Conservation (phyloP, 805 yeast species). For the Candida khao-thaluensis region DNA sequence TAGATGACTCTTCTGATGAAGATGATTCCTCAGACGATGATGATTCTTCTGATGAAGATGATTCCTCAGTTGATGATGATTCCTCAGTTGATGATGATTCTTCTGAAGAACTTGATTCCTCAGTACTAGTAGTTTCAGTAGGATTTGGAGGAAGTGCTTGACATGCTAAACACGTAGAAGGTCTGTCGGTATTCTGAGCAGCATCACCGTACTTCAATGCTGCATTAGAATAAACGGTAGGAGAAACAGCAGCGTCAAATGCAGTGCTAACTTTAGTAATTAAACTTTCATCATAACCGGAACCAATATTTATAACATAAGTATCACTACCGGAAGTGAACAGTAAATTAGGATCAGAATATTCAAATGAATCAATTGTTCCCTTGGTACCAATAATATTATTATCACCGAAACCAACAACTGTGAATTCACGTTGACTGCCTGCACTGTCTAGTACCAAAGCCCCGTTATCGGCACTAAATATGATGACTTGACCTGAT, state of each 20-base stretch:
- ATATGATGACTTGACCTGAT: slow-evolving; percentile 9
- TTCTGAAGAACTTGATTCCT: not conserved
- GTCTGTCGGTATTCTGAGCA: slow-evolving; percentile 11
- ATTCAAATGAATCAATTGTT: slow-evolving; percentile 5
- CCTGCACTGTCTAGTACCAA: slow-evolving; percentile 1
- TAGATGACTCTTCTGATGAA: not conserved
- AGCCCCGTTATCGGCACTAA: slow-evolving; percentile 1
- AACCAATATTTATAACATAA: slow-evolving; percentile 17
- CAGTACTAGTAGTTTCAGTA: slow-evolving; percentile 1
- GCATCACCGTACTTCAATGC: slow-evolving; percentile 9
- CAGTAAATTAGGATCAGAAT: slow-evolving; percentile 3
- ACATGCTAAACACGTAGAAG: slow-evolving; percentile 17
- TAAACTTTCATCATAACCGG: slow-evolving; percentile 16
- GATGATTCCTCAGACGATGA: not conserved
- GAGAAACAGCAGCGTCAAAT: slow-evolving; percentile 7
- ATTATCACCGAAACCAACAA: slow-evolving; percentile 24
- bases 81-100: slow-evolving; percentile 5
- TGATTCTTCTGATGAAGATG: not conserved
- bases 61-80: not conserved
- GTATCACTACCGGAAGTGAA: slow-evolving; percentile 1
- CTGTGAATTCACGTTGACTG: slow-evolving; percentile 11
- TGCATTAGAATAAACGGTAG: slow-evolving; percentile 7
- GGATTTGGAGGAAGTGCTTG: slow-evolving; percentile 16
- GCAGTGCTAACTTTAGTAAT: slow-evolving; percentile 10
- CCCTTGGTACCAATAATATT: slow-evolving; percentile 21